Evolutionary conservation across 768 basidiomycete species (phyloP).

Genomic region (Lanmaoa rubissima): DNA sequence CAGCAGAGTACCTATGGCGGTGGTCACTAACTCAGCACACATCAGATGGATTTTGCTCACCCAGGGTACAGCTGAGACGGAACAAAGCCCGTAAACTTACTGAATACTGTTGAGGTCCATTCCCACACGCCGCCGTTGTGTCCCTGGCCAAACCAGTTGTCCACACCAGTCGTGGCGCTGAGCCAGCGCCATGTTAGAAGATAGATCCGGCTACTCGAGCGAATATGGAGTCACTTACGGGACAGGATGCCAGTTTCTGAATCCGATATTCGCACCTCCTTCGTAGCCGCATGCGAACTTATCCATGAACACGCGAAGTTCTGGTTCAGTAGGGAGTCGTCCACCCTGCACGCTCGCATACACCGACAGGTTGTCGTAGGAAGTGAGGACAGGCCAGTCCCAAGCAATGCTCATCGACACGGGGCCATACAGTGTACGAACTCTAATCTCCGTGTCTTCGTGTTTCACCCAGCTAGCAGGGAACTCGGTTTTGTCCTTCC

Average conservation of each 20-base stretch:
- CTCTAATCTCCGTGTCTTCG: slow-evolving; percentile 36
- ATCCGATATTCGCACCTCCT: slow-evolving; percentile 79
- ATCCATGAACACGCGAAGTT: slow-evolving; percentile 77
- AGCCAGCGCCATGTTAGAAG: not conserved
- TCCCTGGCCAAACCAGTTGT: slow-evolving; percentile 51
- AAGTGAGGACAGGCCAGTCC: slow-evolving; percentile 84
- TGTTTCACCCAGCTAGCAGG: slow-evolving; percentile 28
- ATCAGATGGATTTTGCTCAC: slow-evolving; percentile 34
- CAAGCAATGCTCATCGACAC: slow-evolving; percentile 72
- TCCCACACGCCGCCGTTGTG: slow-evolving; percentile 98
- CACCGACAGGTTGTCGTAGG: slow-evolving; percentile 71
- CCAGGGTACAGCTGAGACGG: slow-evolving; percentile 85
- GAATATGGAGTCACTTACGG: slow-evolving; percentile 55
- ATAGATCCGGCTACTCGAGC: not conserved
- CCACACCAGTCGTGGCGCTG: slow-evolving; percentile 68
- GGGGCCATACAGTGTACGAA: slow-evolving; percentile 87
- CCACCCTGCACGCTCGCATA: slow-evolving; percentile 91
- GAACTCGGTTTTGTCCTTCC: slow-evolving; percentile 41
- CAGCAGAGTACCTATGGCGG: slow-evolving; percentile 62
- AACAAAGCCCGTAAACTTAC: slow-evolving; percentile 69
- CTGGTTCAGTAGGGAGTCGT: slow-evolving; percentile 86
- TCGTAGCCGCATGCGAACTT: slow-evolving; percentile 72
- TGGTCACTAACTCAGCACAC: not conserved
- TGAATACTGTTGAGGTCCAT: slow-evolving; percentile 87
- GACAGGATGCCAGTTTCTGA: slow-evolving; percentile 90